Percentiles rank a stretch among this genome's conserved stretches.
phyloP scores from a whole-genome alignment of 2,329 filamentous ascomycete genomes.

The Colletotrichum camelliae region DNA sequence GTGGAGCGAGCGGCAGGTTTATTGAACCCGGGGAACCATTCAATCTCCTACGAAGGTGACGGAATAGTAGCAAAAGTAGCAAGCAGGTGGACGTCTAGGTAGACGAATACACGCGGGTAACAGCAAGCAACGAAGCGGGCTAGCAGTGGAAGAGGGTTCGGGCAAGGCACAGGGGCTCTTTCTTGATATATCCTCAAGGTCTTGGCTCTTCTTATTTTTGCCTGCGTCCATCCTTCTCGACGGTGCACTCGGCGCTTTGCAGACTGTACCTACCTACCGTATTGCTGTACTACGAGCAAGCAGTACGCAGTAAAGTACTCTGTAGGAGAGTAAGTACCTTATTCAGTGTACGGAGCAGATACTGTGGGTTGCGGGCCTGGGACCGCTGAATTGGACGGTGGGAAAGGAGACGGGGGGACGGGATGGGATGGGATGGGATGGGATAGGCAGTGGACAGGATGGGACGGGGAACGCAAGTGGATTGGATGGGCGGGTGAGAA shows the following conservation, averaged over 20 bases:
- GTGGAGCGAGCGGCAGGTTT: slow-evolving; percentile 12
- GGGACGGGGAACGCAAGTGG: slow-evolving; percentile 9
- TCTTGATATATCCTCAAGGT: slow-evolving; percentile 18
- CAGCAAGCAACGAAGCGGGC: not conserved
- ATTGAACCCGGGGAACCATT: not conserved
- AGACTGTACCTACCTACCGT: not conserved
- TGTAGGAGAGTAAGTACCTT: not conserved
- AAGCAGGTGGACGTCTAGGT: not conserved
- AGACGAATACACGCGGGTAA: not conserved
- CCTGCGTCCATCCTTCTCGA: not conserved
- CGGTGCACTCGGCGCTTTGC: not conserved
- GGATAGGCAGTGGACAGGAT: not conserved
- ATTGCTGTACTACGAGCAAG: not conserved
- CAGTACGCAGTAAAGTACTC: not conserved
- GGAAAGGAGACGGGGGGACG: not conserved
- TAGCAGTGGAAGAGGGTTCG: not conserved
- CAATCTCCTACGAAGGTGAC: slow-evolving; percentile 16
- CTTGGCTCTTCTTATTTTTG: slow-evolving; percentile 4
- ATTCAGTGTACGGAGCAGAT: not conserved
- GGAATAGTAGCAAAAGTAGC: not conserved
- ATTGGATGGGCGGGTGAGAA: slow-evolving; percentile 4
- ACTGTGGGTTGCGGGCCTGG: not conserved
- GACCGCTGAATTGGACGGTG: slow-evolving; percentile 1
- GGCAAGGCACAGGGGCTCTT: slow-evolving; percentile 10
- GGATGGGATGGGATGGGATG: slow-evolving; percentile 2